phyloP scores from a whole-genome alignment of 805 yeast species.

The Saccharomycopsis sp. region DNA sequence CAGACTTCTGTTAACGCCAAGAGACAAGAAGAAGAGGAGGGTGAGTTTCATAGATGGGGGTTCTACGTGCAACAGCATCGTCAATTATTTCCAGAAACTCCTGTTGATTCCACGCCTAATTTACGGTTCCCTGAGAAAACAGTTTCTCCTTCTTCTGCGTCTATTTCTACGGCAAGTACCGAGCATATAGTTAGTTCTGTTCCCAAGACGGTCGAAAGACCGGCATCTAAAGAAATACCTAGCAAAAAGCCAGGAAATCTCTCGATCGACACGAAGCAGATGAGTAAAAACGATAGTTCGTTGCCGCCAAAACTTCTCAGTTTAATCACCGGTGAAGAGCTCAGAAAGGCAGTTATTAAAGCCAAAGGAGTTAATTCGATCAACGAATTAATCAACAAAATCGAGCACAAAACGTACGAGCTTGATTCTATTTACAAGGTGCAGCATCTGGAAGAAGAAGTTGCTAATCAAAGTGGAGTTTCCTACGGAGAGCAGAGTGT shows the following conservation, averaged over 20 bases:
- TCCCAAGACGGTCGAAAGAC: too few species aligned
- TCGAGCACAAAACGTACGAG: conserved; percentile 46
- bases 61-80: conserved; percentile 63
- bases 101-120: background rate
- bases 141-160: too few species aligned
- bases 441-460: background rate
- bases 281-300: background rate
- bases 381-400: conserved; percentile 58
- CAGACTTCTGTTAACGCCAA: conserved; percentile 63
- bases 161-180: too few species aligned
- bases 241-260: too few species aligned
- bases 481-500: too few species aligned
- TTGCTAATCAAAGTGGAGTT: too few species aligned
- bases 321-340: conserved; percentile 41
- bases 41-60: conserved; percentile 85
- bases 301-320: conserved; percentile 26
- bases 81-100: conserved; percentile 29
- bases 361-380: conserved; percentile 73
- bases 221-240: too few species aligned
- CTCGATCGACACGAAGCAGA: too few species aligned
- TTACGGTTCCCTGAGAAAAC: too few species aligned
- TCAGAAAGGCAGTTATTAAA: conserved; percentile 51
- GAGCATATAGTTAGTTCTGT: too few species aligned
- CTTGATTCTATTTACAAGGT: conserved; percentile 43
- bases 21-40: conserved; percentile 84